Percentiles rank a stretch among this genome's conserved stretches.
Conservation (phyloP, 495 filamentous ascomycete species). For the Penicillium psychrofluorescens region DNA sequence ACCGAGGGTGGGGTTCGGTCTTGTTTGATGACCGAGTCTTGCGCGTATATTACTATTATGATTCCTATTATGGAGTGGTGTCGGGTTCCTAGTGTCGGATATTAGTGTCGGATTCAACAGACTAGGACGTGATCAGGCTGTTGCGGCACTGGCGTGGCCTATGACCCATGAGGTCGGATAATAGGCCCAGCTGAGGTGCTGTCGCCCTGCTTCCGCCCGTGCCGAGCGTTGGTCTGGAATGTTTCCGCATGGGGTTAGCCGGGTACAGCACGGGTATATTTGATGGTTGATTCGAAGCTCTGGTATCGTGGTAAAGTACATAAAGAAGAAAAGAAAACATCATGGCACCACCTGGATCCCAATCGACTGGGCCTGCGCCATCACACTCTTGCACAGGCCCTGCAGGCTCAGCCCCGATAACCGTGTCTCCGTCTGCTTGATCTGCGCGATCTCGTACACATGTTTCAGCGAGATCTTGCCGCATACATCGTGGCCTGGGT, state of each 20-base stretch:
- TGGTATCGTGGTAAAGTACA: background rate
- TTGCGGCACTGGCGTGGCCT: conserved; percentile 8
- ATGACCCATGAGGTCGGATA: too few species aligned
- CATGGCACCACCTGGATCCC: conserved; percentile 75
- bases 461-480: conserved; percentile 90
- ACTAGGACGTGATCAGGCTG: conserved; percentile 5
- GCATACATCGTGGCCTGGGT: conserved; percentile 68
- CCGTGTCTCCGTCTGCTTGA: conserved; percentile 80
- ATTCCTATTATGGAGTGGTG: too few species aligned
- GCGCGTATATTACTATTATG: too few species aligned
- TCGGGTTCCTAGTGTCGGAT: too few species aligned
- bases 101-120: too few species aligned
- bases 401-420: conserved; percentile 73
- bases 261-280: too few species aligned
- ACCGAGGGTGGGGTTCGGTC: conserved; percentile 1
- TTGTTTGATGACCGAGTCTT: too few species aligned
- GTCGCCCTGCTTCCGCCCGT: conserved; percentile 11
- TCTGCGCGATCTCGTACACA: conserved; percentile 94
- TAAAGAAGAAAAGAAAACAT: background rate
- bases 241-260: conserved; percentile 13
- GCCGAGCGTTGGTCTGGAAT: conserved; percentile 20
- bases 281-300: too few species aligned
- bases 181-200: too few species aligned
- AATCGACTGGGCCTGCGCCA: conserved; percentile 81
- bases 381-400: conserved; percentile 76